A percentile compares a stretch with the other conserved stretches of the same genome.
phyloP scores from a whole-genome alignment of 2,329 filamentous ascomycete species.

The Botrytis cinerea region DNA sequence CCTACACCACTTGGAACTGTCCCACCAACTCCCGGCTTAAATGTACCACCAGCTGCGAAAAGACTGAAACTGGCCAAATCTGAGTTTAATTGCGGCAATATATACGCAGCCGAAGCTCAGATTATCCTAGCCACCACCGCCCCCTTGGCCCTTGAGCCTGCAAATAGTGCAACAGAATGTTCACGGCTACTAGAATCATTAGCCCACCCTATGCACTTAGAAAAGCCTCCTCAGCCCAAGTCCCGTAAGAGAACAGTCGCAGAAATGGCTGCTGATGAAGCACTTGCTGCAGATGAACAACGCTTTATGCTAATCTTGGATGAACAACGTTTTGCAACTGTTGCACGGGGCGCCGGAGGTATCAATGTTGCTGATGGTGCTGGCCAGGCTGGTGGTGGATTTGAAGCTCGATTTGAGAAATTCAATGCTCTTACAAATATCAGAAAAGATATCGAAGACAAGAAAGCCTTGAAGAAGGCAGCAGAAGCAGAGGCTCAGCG shows the following conservation, averaged over 20 bases:
- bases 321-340: slow-evolving; percentile 69
- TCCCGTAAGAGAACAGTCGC: slow-evolving; percentile 90
- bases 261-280: slow-evolving; percentile 93
- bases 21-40: slow-evolving; percentile 61
- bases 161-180: slow-evolving; percentile 66
- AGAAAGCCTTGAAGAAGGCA: slow-evolving; percentile 73
- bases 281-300: slow-evolving; percentile 83
- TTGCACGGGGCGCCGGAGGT: slow-evolving; percentile 57
- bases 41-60: slow-evolving; percentile 61
- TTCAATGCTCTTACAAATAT: slow-evolving; percentile 92
- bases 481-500: slow-evolving; percentile 55
- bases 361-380: slow-evolving; percentile 68
- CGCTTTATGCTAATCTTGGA: slow-evolving; percentile 92
- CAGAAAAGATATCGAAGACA: slow-evolving; percentile 73
- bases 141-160: slow-evolving; percentile 76
- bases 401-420: slow-evolving; percentile 83
- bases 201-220: slow-evolving; percentile 74
- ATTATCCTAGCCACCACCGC: slow-evolving; percentile 73
- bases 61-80: slow-evolving; percentile 70
- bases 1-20: slow-evolving; percentile 67
- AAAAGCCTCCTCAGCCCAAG: slow-evolving; percentile 79
- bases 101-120: slow-evolving; percentile 74
- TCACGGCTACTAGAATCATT: slow-evolving; percentile 71
- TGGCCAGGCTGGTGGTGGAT: slow-evolving; percentile 70
- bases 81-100: slow-evolving; percentile 73